Percentiles rank a stretch among this genome's conserved stretches.
phyloP scores from a whole-genome alignment of 257 asterid species.

The Striga asiatica region DNA sequence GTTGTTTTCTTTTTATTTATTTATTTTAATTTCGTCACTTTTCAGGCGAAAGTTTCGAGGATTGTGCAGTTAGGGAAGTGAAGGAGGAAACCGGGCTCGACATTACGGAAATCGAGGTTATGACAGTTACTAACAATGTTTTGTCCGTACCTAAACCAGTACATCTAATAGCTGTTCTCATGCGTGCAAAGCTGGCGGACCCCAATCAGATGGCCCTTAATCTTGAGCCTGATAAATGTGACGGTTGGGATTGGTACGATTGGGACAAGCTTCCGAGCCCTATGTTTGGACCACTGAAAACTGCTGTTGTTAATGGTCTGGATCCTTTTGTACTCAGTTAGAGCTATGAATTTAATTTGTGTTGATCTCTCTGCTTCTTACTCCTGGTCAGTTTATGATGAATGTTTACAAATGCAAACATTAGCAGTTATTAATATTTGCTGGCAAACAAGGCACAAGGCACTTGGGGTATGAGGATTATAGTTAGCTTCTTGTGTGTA shows the following conservation, averaged over 20 bases:
- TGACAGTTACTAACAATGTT: slow-evolving; percentile 36
- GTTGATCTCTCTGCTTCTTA: too few relatives aligned
- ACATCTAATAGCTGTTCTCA: slow-evolving; percentile 33
- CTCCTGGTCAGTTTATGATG: too few relatives aligned
- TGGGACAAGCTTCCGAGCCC: slow-evolving; percentile 45
- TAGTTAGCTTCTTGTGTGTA: too few relatives aligned
- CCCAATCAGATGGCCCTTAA: slow-evolving; percentile 25
- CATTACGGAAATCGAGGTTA: slow-evolving; percentile 20
- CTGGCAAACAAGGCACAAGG: too few relatives aligned
- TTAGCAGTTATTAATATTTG: too few relatives aligned
- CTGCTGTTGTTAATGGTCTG: too few relatives aligned
- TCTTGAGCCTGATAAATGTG: slow-evolving; percentile 50
- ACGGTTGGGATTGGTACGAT: slow-evolving; percentile 59
- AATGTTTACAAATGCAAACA: too few relatives aligned
- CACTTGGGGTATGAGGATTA: too few relatives aligned
- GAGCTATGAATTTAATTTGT: too few relatives aligned
- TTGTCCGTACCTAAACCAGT: slow-evolving; percentile 13
- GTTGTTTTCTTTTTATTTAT: not conserved
- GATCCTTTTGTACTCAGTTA: too few relatives aligned
- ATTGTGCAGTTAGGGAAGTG: slow-evolving; percentile 50
- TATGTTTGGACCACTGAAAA: slow-evolving; percentile 26
- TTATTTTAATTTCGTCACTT: not conserved
- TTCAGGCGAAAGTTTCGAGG: slow-evolving; percentile 51
- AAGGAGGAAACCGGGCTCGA: slow-evolving; percentile 54
- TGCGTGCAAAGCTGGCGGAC: slow-evolving; percentile 35